Base-by-base conservation (phyloP, 1,139 yeast species). In the Pichia sp. region DNA sequence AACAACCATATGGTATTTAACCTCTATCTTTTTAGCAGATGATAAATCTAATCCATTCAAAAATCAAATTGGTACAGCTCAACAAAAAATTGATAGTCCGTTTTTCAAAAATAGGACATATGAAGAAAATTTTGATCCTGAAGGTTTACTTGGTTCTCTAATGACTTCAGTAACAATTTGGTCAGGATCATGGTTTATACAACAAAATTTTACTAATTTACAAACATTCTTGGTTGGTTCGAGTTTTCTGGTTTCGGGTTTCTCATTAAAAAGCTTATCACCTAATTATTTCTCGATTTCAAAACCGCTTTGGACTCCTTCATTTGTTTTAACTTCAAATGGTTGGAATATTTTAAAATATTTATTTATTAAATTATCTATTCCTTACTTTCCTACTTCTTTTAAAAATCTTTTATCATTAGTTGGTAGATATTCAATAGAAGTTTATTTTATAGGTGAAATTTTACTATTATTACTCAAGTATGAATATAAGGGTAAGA, bases 291-390 rank as follows among this genome's bases (percentile, higher is more conserved):
- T 57, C 39, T 68, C 69, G 1, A 34, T 65, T 9, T 60, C 65
- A 16, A 65, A 65, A 45, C 65, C 67, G 5, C 58, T 56, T 48
- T 66, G 70, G 70, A 61, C 67, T 3, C 67, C 68, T 11, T 50
- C 65, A 22, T 66, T 59, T 45, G 58, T 62, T 4, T 47, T 64
- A 56, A 41, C 51, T 58, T 12, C 44, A 39, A n/a, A 37, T 16
- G 45, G 45, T 12, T 37, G 33, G 38, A 37, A 20, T n/a, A 38
- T 42, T 8, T n/a, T 42, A n/a, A 42, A 37, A 20, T 42, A 37
- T 26, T 16, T 37, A n/a, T n/a, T 38, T 5, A 29, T 53, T 6
- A 47, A 48, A 26, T 37, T 39, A 8, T 23, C 41, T 1, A 25
- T 56, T 25, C 64, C 65, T 2, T 55, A 53, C 37, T 39, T 62